A percentile compares a stretch with the other conserved stretches of the same genome.
These are phyloP conservation scores for Monosporascus sp. DNA, from an alignment of 2,329 filamentous ascomycete genomes.

Conservation along the genomic window DNA sequence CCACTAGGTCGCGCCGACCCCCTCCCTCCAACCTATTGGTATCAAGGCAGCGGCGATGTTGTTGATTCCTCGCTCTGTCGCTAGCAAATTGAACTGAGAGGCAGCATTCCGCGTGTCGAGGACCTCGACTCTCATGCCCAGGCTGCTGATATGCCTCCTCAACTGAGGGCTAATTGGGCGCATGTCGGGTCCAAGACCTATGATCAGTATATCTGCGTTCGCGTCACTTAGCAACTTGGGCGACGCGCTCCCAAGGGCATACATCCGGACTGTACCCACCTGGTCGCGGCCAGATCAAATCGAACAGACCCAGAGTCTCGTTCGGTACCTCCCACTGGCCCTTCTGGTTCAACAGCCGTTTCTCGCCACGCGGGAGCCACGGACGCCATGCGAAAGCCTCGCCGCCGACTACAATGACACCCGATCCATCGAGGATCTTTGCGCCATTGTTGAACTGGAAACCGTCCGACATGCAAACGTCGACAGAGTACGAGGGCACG, in stretches of 20 bases:
- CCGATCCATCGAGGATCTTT: constrained; percentile 62
- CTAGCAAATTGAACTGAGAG: constrained; percentile 88
- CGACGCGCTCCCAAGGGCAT: neutral
- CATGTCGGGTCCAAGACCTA: constrained; percentile 78
- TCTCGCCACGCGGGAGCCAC: constrained; percentile 51
- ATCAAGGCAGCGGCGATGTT: constrained; percentile 85
- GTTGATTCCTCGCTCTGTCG: constrained; percentile 83
- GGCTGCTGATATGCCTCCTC: constrained; percentile 62
- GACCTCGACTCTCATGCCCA: constrained; percentile 84
- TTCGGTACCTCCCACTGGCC: constrained; percentile 75
- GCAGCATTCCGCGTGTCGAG: constrained; percentile 92
- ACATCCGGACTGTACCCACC: constrained; percentile 48
- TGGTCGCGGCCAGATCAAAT: constrained; percentile 80
- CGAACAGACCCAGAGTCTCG: constrained; percentile 69
- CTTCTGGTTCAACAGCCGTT: constrained; percentile 63
- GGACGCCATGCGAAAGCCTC: constrained; percentile 88
- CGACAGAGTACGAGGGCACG: constrained; percentile 74
- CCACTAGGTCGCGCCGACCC: constrained; percentile 34
- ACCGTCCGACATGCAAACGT: constrained; percentile 75
- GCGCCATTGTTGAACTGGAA: constrained; percentile 83
- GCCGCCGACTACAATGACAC: constrained; percentile 74
- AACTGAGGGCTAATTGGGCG: constrained; percentile 72
- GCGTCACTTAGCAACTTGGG: neutral
- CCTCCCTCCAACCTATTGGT: constrained; percentile 76
- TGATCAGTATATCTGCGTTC: constrained; percentile 69